phyloP scores from a whole-genome alignment of 2,329 filamentous ascomycete species.

The Calonectria honghensis region DNA sequence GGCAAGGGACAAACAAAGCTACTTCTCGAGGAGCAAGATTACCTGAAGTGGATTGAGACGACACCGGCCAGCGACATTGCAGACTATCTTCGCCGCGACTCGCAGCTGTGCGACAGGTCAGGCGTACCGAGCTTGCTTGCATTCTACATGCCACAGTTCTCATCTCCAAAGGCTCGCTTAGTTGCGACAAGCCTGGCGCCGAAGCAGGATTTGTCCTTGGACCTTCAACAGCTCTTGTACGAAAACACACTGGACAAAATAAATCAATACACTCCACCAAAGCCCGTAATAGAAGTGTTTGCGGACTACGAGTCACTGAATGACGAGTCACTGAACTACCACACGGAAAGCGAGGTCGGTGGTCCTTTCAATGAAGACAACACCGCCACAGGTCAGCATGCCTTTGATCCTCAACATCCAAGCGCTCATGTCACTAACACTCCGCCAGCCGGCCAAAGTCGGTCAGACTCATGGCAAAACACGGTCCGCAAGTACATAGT shows the following conservation, averaged over 20 bases:
- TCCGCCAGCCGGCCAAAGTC: background rate
- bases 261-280: background rate
- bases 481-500: background rate
- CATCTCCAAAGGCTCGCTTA: background rate
- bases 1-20: background rate
- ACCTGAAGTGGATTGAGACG: background rate
- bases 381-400: background rate
- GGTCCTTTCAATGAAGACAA: background rate
- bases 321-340: background rate
- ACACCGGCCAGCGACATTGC: background rate
- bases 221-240: background rate
- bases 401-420: background rate
- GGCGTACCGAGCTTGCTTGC: background rate
- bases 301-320: background rate
- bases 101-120: background rate
- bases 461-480: background rate
- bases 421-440: background rate
- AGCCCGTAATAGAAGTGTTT: background rate
- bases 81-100: background rate
- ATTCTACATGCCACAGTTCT: background rate
- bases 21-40: background rate
- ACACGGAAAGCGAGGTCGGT: background rate
- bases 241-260: background rate
- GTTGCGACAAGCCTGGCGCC: background rate
- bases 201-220: background rate